These are phyloP conservation scores for Casuarina equisetifolia DNA, from an alignment of 306 rosid genomes.

Conservation along the genomic window DNA sequence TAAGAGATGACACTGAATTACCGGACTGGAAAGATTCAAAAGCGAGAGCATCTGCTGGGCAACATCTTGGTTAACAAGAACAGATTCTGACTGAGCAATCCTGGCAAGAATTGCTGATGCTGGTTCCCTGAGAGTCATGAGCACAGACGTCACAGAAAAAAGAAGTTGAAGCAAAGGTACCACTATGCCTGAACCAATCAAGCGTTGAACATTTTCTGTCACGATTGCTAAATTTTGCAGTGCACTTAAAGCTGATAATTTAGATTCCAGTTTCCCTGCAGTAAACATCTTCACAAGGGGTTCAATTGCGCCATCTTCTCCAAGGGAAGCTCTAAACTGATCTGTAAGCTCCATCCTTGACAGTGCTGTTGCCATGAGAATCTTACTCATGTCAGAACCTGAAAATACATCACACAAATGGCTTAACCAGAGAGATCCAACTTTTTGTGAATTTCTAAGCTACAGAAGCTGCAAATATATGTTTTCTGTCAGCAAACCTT, in stretches of 20 bases:
- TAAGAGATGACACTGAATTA: constrained; percentile 69
- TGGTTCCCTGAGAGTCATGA: constrained; percentile 89
- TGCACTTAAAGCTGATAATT: constrained; percentile 80
- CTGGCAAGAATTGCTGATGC: constrained; percentile 86
- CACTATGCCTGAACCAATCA: constrained; percentile 66
- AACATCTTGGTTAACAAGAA: constrained; percentile 56
- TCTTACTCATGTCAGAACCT: constrained; percentile 96
- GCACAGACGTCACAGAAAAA: constrained; percentile 90
- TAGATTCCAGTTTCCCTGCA: constrained; percentile 82
- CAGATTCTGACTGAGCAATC: constrained; percentile 70
- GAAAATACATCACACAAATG: constrained; percentile 20
- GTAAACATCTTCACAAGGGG: constrained; percentile 70
- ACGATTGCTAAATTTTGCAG: constrained; percentile 67
- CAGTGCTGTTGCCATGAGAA: constrained; percentile 87
- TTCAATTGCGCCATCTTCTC: constrained; percentile 80
- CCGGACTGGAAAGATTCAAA: constrained; percentile 75
- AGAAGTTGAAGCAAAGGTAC: constrained; percentile 75
- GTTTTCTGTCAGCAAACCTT: constrained; percentile 12
- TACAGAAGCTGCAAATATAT: constrained; percentile 1
- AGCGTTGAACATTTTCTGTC: constrained; percentile 60
- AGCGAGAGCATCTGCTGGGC: constrained; percentile 90
- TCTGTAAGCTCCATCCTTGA: constrained; percentile 84
- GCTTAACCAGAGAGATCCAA: constrained; percentile 18
- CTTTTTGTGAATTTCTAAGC: neutral
- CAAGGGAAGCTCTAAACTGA: constrained; percentile 66